Conservation (phyloP, 1,139 yeast species). For the Scheffersomyces illinoinensis region DNA sequence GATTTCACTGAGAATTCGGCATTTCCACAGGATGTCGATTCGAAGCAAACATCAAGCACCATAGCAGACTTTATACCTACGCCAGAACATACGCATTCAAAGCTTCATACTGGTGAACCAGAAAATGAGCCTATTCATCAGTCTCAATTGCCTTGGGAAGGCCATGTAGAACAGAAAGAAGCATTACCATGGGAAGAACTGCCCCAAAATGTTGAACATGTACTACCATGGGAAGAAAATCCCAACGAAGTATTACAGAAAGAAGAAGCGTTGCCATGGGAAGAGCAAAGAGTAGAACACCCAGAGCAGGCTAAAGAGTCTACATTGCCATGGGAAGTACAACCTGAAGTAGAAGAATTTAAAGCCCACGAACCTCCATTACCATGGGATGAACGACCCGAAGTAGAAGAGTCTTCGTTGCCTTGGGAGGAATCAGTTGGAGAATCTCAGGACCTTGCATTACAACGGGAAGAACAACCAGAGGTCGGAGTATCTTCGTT, state of each 20-base stretch:
- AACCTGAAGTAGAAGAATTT: not conserved
- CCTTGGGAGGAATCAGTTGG: not conserved
- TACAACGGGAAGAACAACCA: conserved; percentile 2
- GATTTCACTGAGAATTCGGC: not conserved
- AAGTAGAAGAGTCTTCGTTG: not conserved
- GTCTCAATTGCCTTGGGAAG: not conserved
- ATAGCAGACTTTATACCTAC: not conserved
- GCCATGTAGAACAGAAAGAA: not conserved
- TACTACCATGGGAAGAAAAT: conserved; percentile 3
- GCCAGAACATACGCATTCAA: not conserved
- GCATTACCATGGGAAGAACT: conserved; percentile 6
- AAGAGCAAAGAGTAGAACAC: conserved; percentile 2
- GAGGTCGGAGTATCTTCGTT: not conserved
- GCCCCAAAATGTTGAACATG: not conserved
- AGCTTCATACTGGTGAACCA: not conserved
- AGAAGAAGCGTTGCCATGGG: conserved; percentile 9
- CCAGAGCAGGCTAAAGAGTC: too few relatives aligned
- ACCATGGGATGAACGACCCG: conserved; percentile 2
- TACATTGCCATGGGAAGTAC: conserved; percentile 3
- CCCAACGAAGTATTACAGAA: not conserved
- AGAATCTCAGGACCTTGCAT: too few relatives aligned
- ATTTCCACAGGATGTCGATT: not conserved
- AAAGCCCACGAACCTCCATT: not conserved
- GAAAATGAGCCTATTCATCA: not conserved
- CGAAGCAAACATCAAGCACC: not conserved